These are phyloP conservation scores for Orbilia oligospora DNA, from an alignment of 2,329 filamentous ascomycete species.

Conservation along the genomic window DNA sequence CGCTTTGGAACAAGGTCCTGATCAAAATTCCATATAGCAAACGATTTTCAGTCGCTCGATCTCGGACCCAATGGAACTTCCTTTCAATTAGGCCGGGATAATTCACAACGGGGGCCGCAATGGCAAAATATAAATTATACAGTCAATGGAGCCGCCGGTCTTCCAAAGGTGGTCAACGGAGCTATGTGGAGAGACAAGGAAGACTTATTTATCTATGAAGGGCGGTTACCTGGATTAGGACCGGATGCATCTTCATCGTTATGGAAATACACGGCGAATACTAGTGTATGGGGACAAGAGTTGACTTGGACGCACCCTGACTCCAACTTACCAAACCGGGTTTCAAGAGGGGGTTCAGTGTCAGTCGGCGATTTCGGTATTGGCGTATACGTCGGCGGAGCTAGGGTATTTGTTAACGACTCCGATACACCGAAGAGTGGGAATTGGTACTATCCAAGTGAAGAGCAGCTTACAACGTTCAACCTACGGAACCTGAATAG, in stretches of 20 bases:
- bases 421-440: slow-evolving; percentile 41
- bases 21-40: slow-evolving; percentile 37
- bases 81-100: slow-evolving; percentile 29
- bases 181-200: slow-evolving; percentile 53
- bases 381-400: slow-evolving; percentile 54
- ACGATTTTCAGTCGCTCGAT: slow-evolving; percentile 56
- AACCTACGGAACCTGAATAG: slow-evolving; percentile 46
- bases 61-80: slow-evolving; percentile 39
- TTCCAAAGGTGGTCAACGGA: slow-evolving; percentile 53
- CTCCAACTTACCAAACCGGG: slow-evolving; percentile 44
- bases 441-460: slow-evolving; percentile 52
- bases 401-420: slow-evolving; percentile 57
- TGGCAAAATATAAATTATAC: slow-evolving; percentile 60
- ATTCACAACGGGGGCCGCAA: slow-evolving; percentile 6
- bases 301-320: slow-evolving; percentile 50
- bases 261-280: slow-evolving; percentile 51
- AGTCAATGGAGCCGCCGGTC: slow-evolving; percentile 44
- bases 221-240: slow-evolving; percentile 49
- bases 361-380: slow-evolving; percentile 42
- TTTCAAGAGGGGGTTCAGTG: slow-evolving; percentile 44
- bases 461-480: slow-evolving; percentile 54
- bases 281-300: slow-evolving; percentile 54
- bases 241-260: slow-evolving; percentile 51
- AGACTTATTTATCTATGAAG: slow-evolving; percentile 57
- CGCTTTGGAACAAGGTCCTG: slow-evolving; percentile 9